Evolutionary conservation across 768 basidiomycete genomes (phyloP), one percentile per base, ranked within the genome.

Genomic region (Sutorius australiensis): DNA sequence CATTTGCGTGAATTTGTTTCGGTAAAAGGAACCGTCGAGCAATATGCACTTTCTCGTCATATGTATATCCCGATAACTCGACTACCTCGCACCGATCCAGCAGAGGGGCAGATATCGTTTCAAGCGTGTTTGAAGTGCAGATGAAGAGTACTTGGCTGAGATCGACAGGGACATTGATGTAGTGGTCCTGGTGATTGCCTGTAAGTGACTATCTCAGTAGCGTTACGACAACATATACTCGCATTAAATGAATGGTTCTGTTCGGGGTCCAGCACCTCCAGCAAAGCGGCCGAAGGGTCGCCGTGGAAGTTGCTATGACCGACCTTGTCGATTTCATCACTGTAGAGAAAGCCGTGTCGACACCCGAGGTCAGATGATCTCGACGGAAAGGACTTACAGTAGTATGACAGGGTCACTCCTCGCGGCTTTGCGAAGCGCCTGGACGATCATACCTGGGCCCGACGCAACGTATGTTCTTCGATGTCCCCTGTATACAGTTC

Each of bases 221-320:
- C 45, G 33, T 17, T 9, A 39, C 12, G 31, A 48, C 16, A 6
- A 46, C 3, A 3, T 38, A 24, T 40, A 68, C 80, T 55, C 47
- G 84, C 88, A 65, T 87, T 89, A 64, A 91, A 91, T 0, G 82
- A 77, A 63, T 88, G 80, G 56, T 94, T 95, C 69, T 95, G 92
- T 66, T 97, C 95, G 0, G 95, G 95, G 66, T 97, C 95, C 48
- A 98, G 77, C 0, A 95, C 92, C 63, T 98, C 94, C 5, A 98
- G 72, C 54, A 98, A 69, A 0, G 94, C 94, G 36, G 95, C 95
- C 3, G 82, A 83, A 13, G 94, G 94, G 67, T 95, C 93, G 0
- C 94, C 94, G 60, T 95, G 93, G 73, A 89, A 89, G 63, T 89
- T 92, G 60, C 80, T 87, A 51, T 87, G 85, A 0, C 87, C 87